Conservation (phyloP, 1,284 basidiomycete genomes). For the Hypsizygus ulmarius region DNA sequence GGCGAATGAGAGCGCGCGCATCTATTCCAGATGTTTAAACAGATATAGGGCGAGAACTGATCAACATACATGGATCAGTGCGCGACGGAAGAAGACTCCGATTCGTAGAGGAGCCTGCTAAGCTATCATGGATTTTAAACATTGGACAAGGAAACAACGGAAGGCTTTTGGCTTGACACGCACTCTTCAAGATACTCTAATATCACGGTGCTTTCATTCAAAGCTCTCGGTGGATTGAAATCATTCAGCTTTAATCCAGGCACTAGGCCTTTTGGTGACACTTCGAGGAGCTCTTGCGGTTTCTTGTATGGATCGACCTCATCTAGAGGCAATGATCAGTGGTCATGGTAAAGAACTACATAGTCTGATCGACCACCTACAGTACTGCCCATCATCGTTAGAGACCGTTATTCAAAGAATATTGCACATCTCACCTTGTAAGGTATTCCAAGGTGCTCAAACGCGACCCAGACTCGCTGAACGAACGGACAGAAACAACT, state of each 20-base stretch:
- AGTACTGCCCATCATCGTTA: slow-evolving; percentile 21
- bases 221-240: slow-evolving; percentile 48
- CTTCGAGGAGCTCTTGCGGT: slow-evolving; percentile 70
- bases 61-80: slow-evolving; percentile 55
- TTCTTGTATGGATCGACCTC: slow-evolving; percentile 85
- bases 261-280: slow-evolving; percentile 79
- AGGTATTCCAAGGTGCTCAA: slow-evolving; percentile 60
- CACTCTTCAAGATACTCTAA: slow-evolving; percentile 75
- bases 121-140: slow-evolving; percentile 28
- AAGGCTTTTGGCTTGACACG: slow-evolving; percentile 22
- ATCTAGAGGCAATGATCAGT: slow-evolving; percentile 36
- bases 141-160: background rate
- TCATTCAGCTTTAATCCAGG: slow-evolving; percentile 62
- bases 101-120: slow-evolving; percentile 44
- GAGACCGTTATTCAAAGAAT: background rate
- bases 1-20: slow-evolving; percentile 61
- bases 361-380: slow-evolving; percentile 16
- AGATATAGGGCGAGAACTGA: background rate
- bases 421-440: slow-evolving; percentile 45
- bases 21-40: slow-evolving; percentile 37
- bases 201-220: slow-evolving; percentile 73
- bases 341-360: too few relatives aligned
- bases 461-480: slow-evolving; percentile 66
- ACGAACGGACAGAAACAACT: slow-evolving; percentile 77
- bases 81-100: slow-evolving; percentile 55